Conservation (phyloP, 257 asterid species). For the Pogostemon cablin region DNA sequence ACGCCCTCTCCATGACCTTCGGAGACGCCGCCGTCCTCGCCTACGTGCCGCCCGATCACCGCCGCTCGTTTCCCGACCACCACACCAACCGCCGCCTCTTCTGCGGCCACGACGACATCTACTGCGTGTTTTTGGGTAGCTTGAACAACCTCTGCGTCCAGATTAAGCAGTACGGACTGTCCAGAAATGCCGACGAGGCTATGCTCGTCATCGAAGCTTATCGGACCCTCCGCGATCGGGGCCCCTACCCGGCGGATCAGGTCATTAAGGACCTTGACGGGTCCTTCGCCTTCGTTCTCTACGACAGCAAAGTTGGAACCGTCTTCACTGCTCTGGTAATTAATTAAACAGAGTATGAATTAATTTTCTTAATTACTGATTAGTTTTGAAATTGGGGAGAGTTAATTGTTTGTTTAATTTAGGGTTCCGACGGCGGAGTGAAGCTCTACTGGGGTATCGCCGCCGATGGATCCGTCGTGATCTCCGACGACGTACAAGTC, state of each 20-base stretch:
- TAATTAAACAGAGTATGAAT: not conserved
- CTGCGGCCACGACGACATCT: conserved; percentile 73
- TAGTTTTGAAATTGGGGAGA: not conserved
- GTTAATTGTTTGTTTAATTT: not conserved
- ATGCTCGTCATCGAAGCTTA: conserved; percentile 82
- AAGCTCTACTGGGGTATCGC: conserved; percentile 89
- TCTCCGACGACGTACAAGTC: conserved; percentile 69
- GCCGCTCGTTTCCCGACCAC: conserved; percentile 25
- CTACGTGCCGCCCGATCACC: conserved; percentile 41
- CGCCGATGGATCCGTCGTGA: conserved; percentile 85
- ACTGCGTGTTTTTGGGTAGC: conserved; percentile 75
- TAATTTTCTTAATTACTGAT: not conserved
- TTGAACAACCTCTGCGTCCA: conserved; percentile 70
- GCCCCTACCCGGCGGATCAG: conserved; percentile 91
- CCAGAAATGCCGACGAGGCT: conserved; percentile 73
- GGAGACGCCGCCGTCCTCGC: conserved; percentile 80
- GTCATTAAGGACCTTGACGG: conserved; percentile 88
- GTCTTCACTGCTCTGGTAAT: conserved; percentile 78
- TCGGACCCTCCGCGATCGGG: conserved; percentile 76
- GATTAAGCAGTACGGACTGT: conserved; percentile 68
- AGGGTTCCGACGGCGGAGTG: conserved; percentile 85
- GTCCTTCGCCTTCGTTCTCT: conserved; percentile 71
- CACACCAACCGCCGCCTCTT: conserved; percentile 35
- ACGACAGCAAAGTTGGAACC: conserved; percentile 66
- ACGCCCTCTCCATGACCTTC: conserved; percentile 54